These are phyloP conservation scores for Leucaena leucocephala DNA, from an alignment of 306 rosid genomes.

Conservation along the genomic window DNA sequence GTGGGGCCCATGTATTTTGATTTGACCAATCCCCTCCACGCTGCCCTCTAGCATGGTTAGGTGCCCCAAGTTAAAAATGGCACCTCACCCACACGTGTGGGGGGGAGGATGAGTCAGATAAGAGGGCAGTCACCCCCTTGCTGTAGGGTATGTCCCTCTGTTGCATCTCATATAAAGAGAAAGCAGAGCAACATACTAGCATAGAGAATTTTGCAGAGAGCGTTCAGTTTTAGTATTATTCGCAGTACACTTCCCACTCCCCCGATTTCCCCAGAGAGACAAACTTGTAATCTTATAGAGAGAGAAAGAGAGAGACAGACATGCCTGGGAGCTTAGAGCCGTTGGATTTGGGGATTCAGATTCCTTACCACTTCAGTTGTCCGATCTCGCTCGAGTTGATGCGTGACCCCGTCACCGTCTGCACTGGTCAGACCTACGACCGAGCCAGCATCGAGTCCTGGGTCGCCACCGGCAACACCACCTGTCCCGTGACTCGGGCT, in stretches of 20 bases:
- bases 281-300: not conserved
- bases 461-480: constrained; percentile 85
- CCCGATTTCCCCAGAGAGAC: not conserved
- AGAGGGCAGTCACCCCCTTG: constrained; percentile 47
- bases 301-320: not conserved
- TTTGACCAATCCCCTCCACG: constrained; percentile 51
- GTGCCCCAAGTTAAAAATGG: constrained; percentile 41
- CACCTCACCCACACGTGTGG: constrained; percentile 59
- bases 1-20: constrained; percentile 46
- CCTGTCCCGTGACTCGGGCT: constrained; percentile 81
- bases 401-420: constrained; percentile 89
- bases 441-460: constrained; percentile 86
- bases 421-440: constrained; percentile 97
- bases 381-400: constrained; percentile 90
- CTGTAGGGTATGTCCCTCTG: constrained; percentile 72
- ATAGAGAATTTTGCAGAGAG: constrained; percentile 60
- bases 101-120: constrained; percentile 55
- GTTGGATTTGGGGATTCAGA: constrained; percentile 83
- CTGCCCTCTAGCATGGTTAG: constrained; percentile 51
- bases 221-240: constrained; percentile 50
- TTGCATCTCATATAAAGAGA: constrained; percentile 59
- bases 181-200: constrained; percentile 42
- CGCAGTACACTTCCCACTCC: not conserved
- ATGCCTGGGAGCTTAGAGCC: constrained; percentile 89
- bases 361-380: constrained; percentile 90